phyloP scores from a whole-genome alignment of 139 green algal genomes.

The Volvox africanus region DNA sequence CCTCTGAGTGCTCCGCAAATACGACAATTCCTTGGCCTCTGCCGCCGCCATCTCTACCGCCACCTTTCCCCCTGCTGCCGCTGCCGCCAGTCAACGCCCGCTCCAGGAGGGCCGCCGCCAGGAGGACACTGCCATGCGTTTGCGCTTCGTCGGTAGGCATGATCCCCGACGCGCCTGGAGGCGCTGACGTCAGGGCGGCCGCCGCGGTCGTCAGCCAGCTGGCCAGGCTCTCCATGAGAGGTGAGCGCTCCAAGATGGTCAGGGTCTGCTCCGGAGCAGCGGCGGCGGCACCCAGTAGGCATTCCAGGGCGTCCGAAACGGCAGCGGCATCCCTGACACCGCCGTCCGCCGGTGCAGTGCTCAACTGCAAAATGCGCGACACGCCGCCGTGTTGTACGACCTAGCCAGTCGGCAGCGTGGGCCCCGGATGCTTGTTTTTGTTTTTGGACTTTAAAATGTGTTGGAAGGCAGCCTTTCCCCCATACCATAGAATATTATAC shows the following conservation, averaged over 20 bases:
- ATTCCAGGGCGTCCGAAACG: conserved; percentile 73
- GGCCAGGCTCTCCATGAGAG: conserved; percentile 46
- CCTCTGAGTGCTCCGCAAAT: neutral
- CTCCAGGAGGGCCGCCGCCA: conserved; percentile 36
- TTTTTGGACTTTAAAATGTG: too few species aligned
- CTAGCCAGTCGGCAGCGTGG: neutral
- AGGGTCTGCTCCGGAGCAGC: conserved; percentile 18
- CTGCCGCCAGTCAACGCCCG: neutral
- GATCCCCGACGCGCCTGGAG: too few species aligned
- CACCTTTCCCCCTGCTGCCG: neutral
- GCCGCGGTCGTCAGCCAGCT: conserved; percentile 50
- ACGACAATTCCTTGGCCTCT: neutral
- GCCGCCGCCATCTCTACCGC: neutral
- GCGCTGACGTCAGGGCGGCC: conserved; percentile 33
- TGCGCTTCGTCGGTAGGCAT: neutral
- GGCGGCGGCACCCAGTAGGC: conserved; percentile 45
- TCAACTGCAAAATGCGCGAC: neutral
- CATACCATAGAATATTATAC: too few species aligned
- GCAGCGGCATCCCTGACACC: conserved; percentile 41
- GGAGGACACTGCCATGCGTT: neutral
- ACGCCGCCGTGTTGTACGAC: conserved; percentile 49
- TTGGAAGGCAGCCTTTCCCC: too few species aligned
- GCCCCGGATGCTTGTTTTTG: too few species aligned
- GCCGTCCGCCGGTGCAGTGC: neutral
- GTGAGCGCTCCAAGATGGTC: conserved; percentile 29